Conservation (phyloP, 2,329 filamentous ascomycete species). For the Penicillium frequentans region DNA sequence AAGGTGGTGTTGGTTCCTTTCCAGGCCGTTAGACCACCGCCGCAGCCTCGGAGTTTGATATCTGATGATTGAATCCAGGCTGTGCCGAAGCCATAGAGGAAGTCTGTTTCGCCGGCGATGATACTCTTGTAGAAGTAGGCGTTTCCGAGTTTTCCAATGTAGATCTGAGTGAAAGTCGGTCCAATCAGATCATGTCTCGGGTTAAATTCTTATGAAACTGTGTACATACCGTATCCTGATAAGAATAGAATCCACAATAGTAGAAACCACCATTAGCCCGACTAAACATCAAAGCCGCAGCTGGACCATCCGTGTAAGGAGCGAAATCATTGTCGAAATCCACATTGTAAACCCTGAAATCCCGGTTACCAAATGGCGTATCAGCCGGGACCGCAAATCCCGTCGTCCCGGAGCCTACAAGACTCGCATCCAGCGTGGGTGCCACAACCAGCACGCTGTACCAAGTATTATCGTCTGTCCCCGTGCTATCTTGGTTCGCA, state of each 20-base stretch:
- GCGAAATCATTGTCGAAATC: slow-evolving; percentile 63
- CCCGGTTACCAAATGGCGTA: slow-evolving; percentile 63
- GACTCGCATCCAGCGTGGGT: slow-evolving; percentile 61
- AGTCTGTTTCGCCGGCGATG: slow-evolving; percentile 67
- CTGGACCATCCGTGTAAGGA: slow-evolving; percentile 55
- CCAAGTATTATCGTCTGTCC: slow-evolving; percentile 58
- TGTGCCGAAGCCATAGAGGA: slow-evolving; percentile 68
- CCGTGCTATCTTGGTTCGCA: slow-evolving; percentile 51
- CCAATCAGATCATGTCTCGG: not conserved
- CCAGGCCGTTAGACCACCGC: slow-evolving; percentile 69
- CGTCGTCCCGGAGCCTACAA: slow-evolving; percentile 62
- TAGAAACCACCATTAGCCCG: slow-evolving; percentile 69
- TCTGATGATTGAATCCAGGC: slow-evolving; percentile 58
- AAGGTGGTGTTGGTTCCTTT: slow-evolving; percentile 68
- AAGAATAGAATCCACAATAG: slow-evolving; percentile 64
- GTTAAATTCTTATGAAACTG: not conserved
- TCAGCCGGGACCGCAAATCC: slow-evolving; percentile 60
- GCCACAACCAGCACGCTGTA: slow-evolving; percentile 63
- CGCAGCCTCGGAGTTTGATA: slow-evolving; percentile 59
- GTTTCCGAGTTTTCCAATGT: slow-evolving; percentile 66
- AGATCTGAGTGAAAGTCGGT: slow-evolving; percentile 41
- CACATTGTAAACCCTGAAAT: slow-evolving; percentile 68
- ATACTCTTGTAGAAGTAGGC: slow-evolving; percentile 63
- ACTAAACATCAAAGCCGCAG: slow-evolving; percentile 60
- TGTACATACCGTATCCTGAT: slow-evolving; percentile 60